Percentiles rank a stretch among this genome's conserved stretches.
Conservation (phyloP, 2,329 filamentous ascomycete genomes). For the Paracamarosporium sp. region DNA sequence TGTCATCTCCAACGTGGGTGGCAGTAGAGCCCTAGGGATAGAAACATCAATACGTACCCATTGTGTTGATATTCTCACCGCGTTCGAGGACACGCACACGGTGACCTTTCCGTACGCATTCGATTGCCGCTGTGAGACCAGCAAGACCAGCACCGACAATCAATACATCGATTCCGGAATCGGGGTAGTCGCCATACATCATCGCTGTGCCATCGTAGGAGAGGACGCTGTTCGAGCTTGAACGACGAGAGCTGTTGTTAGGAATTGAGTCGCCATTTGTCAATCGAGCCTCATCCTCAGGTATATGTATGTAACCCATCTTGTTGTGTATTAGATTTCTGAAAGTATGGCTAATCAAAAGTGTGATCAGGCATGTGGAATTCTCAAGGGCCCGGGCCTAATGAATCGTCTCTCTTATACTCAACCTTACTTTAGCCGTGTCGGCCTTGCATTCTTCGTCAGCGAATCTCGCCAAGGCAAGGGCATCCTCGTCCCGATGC, state of each 20-base stretch:
- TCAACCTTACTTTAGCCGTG: neutral
- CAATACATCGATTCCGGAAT: conserved; percentile 31
- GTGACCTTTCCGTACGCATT: conserved; percentile 35
- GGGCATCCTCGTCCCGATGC: neutral
- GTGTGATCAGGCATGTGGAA: neutral
- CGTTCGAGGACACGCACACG: conserved; percentile 38
- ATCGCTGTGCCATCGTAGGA: conserved; percentile 2
- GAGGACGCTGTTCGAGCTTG: conserved; percentile 1
- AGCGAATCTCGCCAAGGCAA: neutral
- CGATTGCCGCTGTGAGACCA: conserved; percentile 29
- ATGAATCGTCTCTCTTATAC: neutral
- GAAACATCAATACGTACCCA: neutral
- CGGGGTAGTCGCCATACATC: conserved; percentile 33
- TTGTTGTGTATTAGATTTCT: neutral
- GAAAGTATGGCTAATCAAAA: neutral
- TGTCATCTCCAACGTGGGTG: too few relatives aligned
- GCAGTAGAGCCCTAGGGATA: neutral
- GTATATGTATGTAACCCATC: neutral
- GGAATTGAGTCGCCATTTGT: neutral
- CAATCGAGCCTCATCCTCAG: neutral
- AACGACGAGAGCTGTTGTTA: neutral
- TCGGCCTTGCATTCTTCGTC: neutral
- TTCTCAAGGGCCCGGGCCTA: neutral
- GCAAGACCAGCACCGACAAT: conserved; percentile 32
- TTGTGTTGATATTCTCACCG: conserved; percentile 28